Conservation (phyloP, 2,329 filamentous ascomycete species). For the Trichoderma arundinaceum region DNA sequence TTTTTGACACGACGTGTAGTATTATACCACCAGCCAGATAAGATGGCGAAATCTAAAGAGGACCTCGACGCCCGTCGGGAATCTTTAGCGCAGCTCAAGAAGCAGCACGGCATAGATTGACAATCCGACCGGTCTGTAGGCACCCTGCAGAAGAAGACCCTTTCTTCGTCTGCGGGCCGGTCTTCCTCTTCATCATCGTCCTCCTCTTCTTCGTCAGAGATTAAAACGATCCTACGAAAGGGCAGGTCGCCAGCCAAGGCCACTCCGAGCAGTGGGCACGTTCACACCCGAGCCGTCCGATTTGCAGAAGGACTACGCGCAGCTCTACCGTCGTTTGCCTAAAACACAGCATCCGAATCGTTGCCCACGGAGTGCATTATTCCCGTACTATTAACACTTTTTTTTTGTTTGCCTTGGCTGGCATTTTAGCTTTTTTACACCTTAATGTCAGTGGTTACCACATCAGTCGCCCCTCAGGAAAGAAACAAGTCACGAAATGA, state of each 20-base stretch:
- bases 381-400: conserved; percentile 7
- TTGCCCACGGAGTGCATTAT: conserved; percentile 23
- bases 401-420: conserved; percentile 29
- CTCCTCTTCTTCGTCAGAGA: conserved; percentile 48
- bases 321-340: conserved; percentile 48
- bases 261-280: conserved; percentile 46
- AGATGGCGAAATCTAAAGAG: conserved; percentile 82
- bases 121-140: conserved; percentile 74
- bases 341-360: conserved; percentile 36
- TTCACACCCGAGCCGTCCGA: conserved; percentile 49
- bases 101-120: conserved; percentile 99
- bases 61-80: conserved; percentile 93
- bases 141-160: conserved; percentile 51
- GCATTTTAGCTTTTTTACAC: conserved; percentile 25
- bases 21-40: conserved; percentile 69
- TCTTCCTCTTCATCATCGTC: conserved; percentile 58
- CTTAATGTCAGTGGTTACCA: conserved; percentile 30
- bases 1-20: conserved; percentile 48
- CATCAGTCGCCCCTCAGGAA: conserved; percentile 28
- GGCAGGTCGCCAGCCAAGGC: conserved; percentile 46
- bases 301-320: conserved; percentile 50
- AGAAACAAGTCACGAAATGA: conserved; percentile 19
- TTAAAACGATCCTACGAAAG: conserved; percentile 54
- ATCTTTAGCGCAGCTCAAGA: conserved; percentile 97
- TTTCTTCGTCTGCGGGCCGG: conserved; percentile 65